These are phyloP conservation scores for Pseudocercospora fijiensis DNA, from an alignment of 2,329 filamentous ascomycete genomes.

Conservation along the genomic window DNA sequence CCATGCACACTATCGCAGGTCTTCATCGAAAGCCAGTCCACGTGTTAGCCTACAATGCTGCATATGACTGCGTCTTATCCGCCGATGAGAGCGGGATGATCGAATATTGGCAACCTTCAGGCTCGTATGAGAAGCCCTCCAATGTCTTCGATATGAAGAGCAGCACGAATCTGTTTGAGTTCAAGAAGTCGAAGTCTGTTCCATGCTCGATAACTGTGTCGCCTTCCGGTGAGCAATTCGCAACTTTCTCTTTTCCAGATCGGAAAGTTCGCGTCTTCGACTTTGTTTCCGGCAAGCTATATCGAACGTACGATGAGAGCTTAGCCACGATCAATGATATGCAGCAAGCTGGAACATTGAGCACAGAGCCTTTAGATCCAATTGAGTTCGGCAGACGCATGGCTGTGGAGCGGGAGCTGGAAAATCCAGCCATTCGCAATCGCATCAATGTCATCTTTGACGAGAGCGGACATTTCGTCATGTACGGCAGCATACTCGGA, in stretches of 20 bases:
- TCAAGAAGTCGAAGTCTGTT: constrained; percentile 87
- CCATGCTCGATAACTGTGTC: constrained; percentile 82
- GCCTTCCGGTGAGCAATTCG: constrained; percentile 80
- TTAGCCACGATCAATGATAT: constrained; percentile 85
- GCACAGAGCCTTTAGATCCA: constrained; percentile 76
- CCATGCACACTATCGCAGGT: constrained; percentile 73
- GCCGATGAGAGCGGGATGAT: constrained; percentile 89
- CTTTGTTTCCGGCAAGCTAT: constrained; percentile 82
- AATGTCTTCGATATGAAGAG: constrained; percentile 93
- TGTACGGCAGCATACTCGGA: constrained; percentile 89
- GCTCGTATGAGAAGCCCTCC: constrained; percentile 83
- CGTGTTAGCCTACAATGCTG: constrained; percentile 84
- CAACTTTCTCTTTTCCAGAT: constrained; percentile 87
- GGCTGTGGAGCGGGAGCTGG: constrained; percentile 81
- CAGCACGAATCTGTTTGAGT: constrained; percentile 90
- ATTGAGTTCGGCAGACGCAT: constrained; percentile 89
- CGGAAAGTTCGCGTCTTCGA: constrained; percentile 92
- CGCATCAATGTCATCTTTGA: constrained; percentile 90
- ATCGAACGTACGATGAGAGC: constrained; percentile 93
- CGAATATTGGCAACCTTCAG: constrained; percentile 88
- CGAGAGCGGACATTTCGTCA: constrained; percentile 90
- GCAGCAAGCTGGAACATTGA: constrained; percentile 83
- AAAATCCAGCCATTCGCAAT: constrained; percentile 64
- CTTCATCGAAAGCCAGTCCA: constrained; percentile 81
- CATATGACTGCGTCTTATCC: constrained; percentile 86